Base-by-base conservation (phyloP, 768 basidiomycete genomes). In the Leucosporidium yakuticum region DNA sequence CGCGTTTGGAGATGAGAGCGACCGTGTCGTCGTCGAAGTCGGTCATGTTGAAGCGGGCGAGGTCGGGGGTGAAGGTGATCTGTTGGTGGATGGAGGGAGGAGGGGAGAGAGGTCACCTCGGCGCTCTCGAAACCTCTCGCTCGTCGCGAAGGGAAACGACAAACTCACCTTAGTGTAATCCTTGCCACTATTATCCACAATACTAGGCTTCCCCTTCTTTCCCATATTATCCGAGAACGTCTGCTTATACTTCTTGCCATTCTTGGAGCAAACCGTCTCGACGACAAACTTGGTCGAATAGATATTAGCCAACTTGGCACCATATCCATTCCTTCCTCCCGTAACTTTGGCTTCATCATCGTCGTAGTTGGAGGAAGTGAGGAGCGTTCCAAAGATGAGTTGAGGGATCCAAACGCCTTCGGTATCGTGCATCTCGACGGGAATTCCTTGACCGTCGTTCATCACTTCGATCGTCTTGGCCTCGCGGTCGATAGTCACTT, bases 271-370 rank as follows among this genome's bases (percentile, higher is more conserved):
- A 4, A 92, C 94, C 3, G 96, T 99, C 74, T 99, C 96, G 75
- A 99, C 83, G 15, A 87, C 91, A 80, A 99, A 99, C 78, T 95
- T 89, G 70, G 84, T 87, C 4, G 96, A 99, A 81, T 98, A 99
- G 73, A 97, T 96, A 80, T 99, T 98, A 62, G 96, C 89, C 51
- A 99, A 84, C 78, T 99, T 99, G 62, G 96, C 96, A 74, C 96
- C 96, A 76, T 91, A 98, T 76, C 96, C 96, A 76, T 99, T 99
- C 76, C 96, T 87, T 79, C 96, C 96, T 79, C 96, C 96, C 0
- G 93, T 97, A 59, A 98, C 84, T 80, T 96, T 97, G 84, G 93
- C 96, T 81, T 99, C 94, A 79, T 93, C 89, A 74, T 99, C 96
- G 78, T 99, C 95, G 76, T 95, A 98, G 82, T 98, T 98, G 55